Evolutionary conservation across 495 filamentous ascomycete genomes (phyloP), one percentile per base, ranked within the genome.

Genomic region (Pseudomonodictys pantanalensis): DNA sequence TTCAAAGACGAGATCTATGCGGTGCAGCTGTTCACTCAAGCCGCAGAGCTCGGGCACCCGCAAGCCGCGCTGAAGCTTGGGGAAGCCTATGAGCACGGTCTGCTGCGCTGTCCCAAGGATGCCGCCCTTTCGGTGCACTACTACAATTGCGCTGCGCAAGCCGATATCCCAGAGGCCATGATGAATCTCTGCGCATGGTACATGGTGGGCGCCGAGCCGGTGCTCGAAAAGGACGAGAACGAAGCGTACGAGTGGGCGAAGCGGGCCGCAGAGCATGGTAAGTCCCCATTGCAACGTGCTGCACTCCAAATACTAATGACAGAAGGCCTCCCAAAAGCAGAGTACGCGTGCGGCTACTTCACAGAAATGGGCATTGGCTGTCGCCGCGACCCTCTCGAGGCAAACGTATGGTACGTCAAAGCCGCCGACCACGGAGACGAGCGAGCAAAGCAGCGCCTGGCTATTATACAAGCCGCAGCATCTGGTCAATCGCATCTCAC

Each of bases 131-230:
- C 91, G 65, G 91, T 99, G 18, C 93, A 99, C 70, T 97, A 96
- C 69, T 99, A 99, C 72, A 97, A 92, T 6, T 85, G 83, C 3
- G 93, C 93, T 9, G 93, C 93, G 10, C 89, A 95, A 64, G 75
- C 79, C 11, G 89, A 88, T 1, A 88, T 95, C 70, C 79, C 91
- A 0, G 79, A 87, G 39, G 93, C 91, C n/a, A 96, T 96, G 92
- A 96, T 99, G 91, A 91, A 91, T 17, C 80, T 99, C 22, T 97
- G 93, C 70, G 93, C 93, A 12, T 99, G 93, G 93, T 99, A 97
- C 72, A 86, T 99, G 73, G 88, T 97, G 8, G 93, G 93, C 0
- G 95, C 93, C 8, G 89, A 92, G 66, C 93, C 93, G 0, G 84
- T 97, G 17, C 75, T 99, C 25, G 90, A 95, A 55, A 96, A 91